phyloP scores from a whole-genome alignment of 441 rosid genomes.

The Euphorbia celastroides region DNA sequence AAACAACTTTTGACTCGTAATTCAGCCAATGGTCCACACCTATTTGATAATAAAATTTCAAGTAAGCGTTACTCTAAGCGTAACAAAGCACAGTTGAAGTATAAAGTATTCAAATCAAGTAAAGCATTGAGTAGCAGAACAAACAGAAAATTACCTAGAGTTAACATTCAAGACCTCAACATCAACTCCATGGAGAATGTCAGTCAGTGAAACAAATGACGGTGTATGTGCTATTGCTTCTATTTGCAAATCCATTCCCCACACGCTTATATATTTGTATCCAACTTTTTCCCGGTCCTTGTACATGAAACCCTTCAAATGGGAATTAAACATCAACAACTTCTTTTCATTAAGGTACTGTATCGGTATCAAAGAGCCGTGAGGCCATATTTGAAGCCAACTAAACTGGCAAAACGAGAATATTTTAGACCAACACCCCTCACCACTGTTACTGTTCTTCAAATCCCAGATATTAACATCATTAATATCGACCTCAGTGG shows the following conservation, averaged over 20 bases:
- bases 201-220: neutral
- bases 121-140: no score
- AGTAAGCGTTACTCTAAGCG: no score
- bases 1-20: no score
- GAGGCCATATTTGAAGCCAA: neutral
- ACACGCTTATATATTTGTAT: neutral
- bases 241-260: neutral
- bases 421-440: neutral
- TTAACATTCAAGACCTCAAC: neutral
- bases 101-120: no score
- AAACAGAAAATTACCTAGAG: neutral
- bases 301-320: neutral
- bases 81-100: no score
- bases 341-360: neutral
- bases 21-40: no score
- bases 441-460: neutral
- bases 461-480: neutral
- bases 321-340: neutral
- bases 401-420: neutral
- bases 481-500: neutral
- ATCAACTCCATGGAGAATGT: neutral
- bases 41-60: no score
- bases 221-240: neutral
- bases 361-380: neutral
- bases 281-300: neutral